Percentiles rank a stretch among this genome's conserved stretches.
phyloP scores from a whole-genome alignment of 2,329 filamentous ascomycete species.

The Graphilbum sp. region DNA sequence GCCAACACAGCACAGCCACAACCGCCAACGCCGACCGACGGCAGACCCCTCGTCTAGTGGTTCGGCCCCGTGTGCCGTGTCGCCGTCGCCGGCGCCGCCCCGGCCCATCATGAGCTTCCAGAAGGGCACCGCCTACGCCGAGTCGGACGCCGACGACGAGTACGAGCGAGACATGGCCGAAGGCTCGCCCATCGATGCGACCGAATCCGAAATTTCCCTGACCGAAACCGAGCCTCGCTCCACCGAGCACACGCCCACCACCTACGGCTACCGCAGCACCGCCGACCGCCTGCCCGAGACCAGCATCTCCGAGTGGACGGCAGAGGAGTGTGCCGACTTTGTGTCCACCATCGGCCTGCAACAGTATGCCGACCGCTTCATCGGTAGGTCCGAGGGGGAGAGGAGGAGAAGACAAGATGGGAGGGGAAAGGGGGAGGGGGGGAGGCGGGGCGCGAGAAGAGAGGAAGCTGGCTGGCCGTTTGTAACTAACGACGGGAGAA shows the following conservation, averaged over 20 bases:
- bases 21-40: too few species aligned
- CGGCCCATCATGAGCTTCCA: constrained; percentile 41
- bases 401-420: too few species aligned
- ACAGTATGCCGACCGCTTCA: constrained; percentile 69
- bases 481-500: constrained; percentile 42
- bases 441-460: too few species aligned
- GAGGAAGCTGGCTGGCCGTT: too few species aligned
- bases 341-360: constrained; percentile 61
- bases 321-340: constrained; percentile 82
- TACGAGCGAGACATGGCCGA: constrained; percentile 58
- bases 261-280: constrained; percentile 50
- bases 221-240: constrained; percentile 58
- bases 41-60: too few species aligned
- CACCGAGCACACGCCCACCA: constrained; percentile 64
- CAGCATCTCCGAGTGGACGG: constrained; percentile 64
- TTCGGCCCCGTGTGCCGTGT: not conserved
- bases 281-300: constrained; percentile 55
- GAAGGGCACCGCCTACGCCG: constrained; percentile 54
- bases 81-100: not conserved
- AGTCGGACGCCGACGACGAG: constrained; percentile 70
- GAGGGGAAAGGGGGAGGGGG: too few species aligned
- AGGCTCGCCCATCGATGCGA: constrained; percentile 44
- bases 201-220: constrained; percentile 51
- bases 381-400: too few species aligned
- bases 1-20: too few species aligned